Conservation (phyloP, 2,329 filamentous ascomycete species). For the Pseudogymnoascus sp. region DNA sequence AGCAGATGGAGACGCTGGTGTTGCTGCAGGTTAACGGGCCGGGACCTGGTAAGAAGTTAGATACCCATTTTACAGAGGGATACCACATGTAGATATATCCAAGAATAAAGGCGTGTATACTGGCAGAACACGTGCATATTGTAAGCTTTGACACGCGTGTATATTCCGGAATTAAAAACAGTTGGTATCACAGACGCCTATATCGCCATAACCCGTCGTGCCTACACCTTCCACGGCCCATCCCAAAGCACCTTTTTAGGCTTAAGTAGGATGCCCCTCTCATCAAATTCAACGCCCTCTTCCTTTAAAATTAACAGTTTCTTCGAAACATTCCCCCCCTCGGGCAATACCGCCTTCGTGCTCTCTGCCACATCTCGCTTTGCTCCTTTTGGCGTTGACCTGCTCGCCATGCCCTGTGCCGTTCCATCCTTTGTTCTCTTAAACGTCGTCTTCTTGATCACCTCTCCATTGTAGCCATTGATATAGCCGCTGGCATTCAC, state of each 20-base stretch:
- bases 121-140: neutral
- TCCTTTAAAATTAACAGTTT: conserved; percentile 37
- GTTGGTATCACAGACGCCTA: neutral
- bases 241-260: neutral
- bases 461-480: conserved; percentile 59
- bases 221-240: conserved; percentile 7
- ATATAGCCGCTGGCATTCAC: conserved; percentile 61
- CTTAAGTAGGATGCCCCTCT: conserved; percentile 31
- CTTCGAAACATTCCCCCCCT: conserved; percentile 36
- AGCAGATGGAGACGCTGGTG: conserved; percentile 66
- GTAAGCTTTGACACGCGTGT: neutral
- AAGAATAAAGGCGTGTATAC: neutral
- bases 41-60: neutral
- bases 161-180: neutral
- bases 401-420: neutral
- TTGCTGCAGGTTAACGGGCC: conserved; percentile 27
- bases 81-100: conserved; percentile 4
- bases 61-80: conserved; percentile 2
- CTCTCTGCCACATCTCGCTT: neutral
- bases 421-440: neutral
- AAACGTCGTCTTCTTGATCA: neutral
- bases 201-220: neutral
- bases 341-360: neutral
- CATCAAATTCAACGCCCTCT: conserved; percentile 41
- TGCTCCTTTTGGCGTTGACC: neutral